Conservation (phyloP, 805 yeast genomes). For the Yarrowia sp. region DNA sequence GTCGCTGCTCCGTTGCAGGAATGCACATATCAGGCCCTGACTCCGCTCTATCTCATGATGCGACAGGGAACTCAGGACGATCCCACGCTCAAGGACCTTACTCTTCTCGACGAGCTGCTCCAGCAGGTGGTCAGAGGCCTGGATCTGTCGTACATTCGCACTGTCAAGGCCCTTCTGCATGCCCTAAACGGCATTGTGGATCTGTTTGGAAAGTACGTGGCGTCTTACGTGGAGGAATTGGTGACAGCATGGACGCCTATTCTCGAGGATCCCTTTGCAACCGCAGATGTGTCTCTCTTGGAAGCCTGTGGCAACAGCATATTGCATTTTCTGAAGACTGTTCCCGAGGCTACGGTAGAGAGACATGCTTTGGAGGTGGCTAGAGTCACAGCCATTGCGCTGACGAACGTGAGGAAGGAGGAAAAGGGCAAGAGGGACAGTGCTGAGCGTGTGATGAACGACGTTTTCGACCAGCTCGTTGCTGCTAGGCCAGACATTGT, state of each 20-base stretch:
- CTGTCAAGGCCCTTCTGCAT: neutral
- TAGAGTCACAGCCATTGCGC: neutral
- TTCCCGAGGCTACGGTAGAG: neutral
- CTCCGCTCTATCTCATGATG: neutral
- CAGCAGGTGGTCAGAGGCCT: slow-evolving; percentile 2
- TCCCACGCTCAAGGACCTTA: neutral
- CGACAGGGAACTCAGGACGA: neutral
- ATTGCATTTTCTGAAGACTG: slow-evolving; percentile 1
- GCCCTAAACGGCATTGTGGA: slow-evolving; percentile 5
- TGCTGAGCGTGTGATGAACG: neutral
- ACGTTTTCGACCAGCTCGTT: neutral
- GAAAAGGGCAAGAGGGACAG: neutral
- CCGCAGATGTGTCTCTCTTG: neutral
- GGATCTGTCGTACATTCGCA: neutral
- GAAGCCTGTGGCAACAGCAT: neutral
- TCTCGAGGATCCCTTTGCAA: slow-evolving; percentile 15
- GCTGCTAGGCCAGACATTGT: neutral
- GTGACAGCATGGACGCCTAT: slow-evolving; percentile 1
- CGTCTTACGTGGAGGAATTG: neutral
- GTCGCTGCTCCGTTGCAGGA: neutral
- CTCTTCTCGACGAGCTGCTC: neutral
- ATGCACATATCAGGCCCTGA: neutral
- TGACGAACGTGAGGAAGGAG: neutral
- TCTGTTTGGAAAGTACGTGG: slow-evolving; percentile 4
- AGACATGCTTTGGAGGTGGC: slow-evolving; percentile 11